Evolutionary conservation across 1,284 basidiomycete genomes (phyloP).

Genomic region (Tilletia setariae): DNA sequence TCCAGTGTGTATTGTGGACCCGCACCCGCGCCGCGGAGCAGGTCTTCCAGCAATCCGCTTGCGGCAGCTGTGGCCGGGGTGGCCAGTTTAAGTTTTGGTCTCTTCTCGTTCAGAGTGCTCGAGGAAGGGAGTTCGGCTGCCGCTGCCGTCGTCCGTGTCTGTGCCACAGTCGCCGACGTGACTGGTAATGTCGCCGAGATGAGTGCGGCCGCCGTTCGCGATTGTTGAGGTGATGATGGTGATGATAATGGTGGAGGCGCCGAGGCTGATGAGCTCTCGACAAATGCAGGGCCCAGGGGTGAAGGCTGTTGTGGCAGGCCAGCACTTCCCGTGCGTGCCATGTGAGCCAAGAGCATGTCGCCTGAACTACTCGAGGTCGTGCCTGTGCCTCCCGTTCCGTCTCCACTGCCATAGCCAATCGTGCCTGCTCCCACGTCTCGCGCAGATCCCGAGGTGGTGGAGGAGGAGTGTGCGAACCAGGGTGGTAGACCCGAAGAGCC

Average conservation of each 20-base stretch:
- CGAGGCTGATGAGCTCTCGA: neutral
- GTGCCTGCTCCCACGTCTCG: neutral
- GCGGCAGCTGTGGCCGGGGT: conserved; percentile 8
- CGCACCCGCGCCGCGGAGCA: neutral
- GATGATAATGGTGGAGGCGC: neutral
- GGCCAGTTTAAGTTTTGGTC: conserved; percentile 6
- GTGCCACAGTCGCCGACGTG: no score
- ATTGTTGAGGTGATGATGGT: neutral
- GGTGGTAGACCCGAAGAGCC: neutral
- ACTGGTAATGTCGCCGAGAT: no score
- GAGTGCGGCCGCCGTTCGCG: no score
- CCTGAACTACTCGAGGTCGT: neutral
- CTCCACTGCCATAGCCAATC: neutral
- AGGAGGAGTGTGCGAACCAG: conserved; percentile 1
- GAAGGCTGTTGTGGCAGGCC: no score
- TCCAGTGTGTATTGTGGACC: neutral
- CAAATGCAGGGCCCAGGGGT: no score
- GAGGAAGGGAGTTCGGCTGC: neutral
- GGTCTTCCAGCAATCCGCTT: conserved; percentile 2
- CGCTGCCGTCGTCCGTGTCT: no score
- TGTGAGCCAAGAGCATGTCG: conserved; percentile 4
- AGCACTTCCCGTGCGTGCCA: neutral
- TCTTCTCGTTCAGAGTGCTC: neutral
- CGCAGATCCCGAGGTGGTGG: neutral
- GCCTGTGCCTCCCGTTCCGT: neutral